Percentiles rank a stretch among this genome's conserved stretches.
phyloP scores from a whole-genome alignment of 1,284 basidiomycete species.

The Anthracocystis panici-leucophaei region DNA sequence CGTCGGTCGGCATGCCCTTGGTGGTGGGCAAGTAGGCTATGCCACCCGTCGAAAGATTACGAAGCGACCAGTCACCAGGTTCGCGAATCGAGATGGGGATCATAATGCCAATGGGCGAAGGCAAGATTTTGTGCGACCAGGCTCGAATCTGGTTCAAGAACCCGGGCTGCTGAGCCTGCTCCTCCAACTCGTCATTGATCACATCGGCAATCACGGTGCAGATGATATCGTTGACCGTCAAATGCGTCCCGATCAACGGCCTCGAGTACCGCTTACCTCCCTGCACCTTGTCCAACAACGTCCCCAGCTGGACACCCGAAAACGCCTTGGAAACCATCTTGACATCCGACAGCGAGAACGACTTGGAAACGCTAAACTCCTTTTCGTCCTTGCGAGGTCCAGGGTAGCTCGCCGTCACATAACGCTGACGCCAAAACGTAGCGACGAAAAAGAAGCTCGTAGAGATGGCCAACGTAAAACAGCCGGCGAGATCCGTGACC shows the following conservation, averaged over 20 bases:
- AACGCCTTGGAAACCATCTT: constrained; percentile 66
- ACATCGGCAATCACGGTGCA: constrained; percentile 64
- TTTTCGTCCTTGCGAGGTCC: constrained; percentile 54
- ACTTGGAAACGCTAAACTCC: constrained; percentile 48
- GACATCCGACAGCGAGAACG: constrained; percentile 58
- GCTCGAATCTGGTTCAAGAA: constrained; percentile 27
- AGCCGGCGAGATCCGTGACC: constrained; percentile 42
- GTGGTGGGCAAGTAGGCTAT: constrained; percentile 61
- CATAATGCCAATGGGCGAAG: constrained; percentile 55
- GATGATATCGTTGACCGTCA: constrained; percentile 67
- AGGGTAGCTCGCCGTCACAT: constrained; percentile 48
- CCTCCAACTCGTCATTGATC: constrained; percentile 55
- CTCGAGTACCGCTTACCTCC: constrained; percentile 34
- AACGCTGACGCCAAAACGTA: constrained; percentile 59
- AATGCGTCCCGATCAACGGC: constrained; percentile 51
- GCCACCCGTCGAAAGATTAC: constrained; percentile 64
- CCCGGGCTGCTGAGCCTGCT: constrained; percentile 27
- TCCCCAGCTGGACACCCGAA: constrained; percentile 59
- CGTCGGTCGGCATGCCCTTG: constrained; percentile 29
- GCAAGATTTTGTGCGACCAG: constrained; percentile 44
- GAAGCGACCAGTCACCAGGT: constrained; percentile 60
- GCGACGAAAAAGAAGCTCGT: constrained; percentile 48
- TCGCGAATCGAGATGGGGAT: constrained; percentile 66
- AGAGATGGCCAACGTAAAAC: constrained; percentile 41
- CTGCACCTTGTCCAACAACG: constrained; percentile 43